phyloP scores from a whole-genome alignment of 2,329 filamentous ascomycete genomes.

The Botrytis pseudocinerea region DNA sequence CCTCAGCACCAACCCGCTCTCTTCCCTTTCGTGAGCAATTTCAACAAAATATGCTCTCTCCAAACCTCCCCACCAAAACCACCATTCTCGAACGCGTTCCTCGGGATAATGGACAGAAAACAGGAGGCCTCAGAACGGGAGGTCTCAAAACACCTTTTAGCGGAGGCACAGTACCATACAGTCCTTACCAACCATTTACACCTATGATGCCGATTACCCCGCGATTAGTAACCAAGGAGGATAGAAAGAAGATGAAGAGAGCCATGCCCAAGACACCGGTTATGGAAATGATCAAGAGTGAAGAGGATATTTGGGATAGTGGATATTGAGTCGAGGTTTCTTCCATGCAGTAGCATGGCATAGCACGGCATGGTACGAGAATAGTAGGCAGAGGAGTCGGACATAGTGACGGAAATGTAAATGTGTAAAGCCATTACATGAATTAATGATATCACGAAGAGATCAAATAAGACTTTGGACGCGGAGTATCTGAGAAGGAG shows the following conservation, averaged over 20 bases:
- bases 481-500: neutral
- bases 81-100: conserved; percentile 60
- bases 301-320: conserved; percentile 62
- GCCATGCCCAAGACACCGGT: conserved; percentile 62
- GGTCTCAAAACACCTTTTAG: conserved; percentile 62
- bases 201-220: conserved; percentile 76
- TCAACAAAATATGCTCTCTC: conserved; percentile 44
- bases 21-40: conserved; percentile 65
- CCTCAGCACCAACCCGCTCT: conserved; percentile 41
- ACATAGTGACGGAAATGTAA: neutral
- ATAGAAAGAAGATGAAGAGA: conserved; percentile 68
- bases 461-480: neutral
- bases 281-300: conserved; percentile 59
- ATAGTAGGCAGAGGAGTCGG: neutral
- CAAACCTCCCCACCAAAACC: conserved; percentile 54
- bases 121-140: conserved; percentile 51
- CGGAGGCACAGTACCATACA: conserved; percentile 66
- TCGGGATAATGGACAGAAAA: conserved; percentile 50
- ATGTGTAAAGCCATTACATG: neutral
- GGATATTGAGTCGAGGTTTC: conserved; percentile 32
- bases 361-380: neutral
- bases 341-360: neutral
- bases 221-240: conserved; percentile 68
- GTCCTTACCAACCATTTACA: conserved; percentile 77
- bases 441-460: neutral